These are phyloP conservation scores for Jatropha podagrica DNA, from an alignment of 441 rosid species.

Conservation along the genomic window DNA sequence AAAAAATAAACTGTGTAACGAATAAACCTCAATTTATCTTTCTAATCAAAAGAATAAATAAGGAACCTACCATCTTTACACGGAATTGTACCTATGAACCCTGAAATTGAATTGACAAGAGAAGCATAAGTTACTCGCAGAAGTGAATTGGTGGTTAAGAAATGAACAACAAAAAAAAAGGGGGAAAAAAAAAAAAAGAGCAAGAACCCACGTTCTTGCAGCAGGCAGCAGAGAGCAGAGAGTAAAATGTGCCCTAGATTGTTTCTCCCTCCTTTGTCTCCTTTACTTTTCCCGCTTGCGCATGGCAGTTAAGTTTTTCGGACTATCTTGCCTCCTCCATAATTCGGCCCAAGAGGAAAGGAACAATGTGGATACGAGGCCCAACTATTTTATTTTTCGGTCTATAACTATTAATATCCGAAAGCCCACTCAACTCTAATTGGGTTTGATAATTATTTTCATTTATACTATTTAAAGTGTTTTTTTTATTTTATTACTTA, in stretches of 20 bases:
- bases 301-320: background rate
- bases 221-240: background rate
- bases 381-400: too few relatives aligned
- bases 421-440: too few relatives aligned
- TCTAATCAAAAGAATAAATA: background rate
- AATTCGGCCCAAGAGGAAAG: background rate
- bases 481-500: too few relatives aligned
- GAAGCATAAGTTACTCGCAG: background rate
- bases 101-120: background rate
- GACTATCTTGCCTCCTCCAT: background rate
- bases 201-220: background rate
- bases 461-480: too few relatives aligned
- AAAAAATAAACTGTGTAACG: background rate
- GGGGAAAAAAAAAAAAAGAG: background rate
- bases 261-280: background rate
- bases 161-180: background rate
- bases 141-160: background rate
- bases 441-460: too few relatives aligned
- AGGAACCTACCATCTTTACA: background rate
- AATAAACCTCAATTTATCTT: background rate
- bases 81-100: background rate
- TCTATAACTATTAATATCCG: too few relatives aligned
- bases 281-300: conserved; percentile 9
- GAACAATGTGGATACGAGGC: background rate
- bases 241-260: conserved; percentile 6